phyloP scores from a whole-genome alignment of 192 early-diverging fungal genomes.

The Fimicolochytrium jonesii region DNA sequence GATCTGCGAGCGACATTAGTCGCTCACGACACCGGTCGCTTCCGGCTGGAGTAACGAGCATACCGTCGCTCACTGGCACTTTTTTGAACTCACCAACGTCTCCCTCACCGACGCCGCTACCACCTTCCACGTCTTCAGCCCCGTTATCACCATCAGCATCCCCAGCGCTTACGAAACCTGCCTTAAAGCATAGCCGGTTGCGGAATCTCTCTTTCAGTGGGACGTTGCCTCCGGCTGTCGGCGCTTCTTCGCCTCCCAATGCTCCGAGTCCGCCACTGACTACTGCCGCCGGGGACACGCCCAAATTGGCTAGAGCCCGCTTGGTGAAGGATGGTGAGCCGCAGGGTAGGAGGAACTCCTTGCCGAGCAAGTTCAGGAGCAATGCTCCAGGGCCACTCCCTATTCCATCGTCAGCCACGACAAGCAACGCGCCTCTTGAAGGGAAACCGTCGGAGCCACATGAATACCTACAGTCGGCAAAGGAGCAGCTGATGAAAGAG shows the following conservation, averaged over 20 bases:
- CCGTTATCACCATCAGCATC: neutral
- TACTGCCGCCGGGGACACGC: conserved; percentile 18
- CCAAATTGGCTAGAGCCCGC: conserved; percentile 5
- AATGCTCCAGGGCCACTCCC: too few species aligned
- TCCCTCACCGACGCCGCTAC: neutral
- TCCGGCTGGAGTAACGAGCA: conserved; percentile 30
- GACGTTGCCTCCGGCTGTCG: conserved; percentile 2
- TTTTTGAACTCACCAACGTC: conserved; percentile 1
- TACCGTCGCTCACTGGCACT: conserved; percentile 19
- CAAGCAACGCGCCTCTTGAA: neutral
- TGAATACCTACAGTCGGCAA: conserved; percentile 30
- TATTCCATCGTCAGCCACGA: conserved; percentile 1
- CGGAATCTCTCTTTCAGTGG: conserved; percentile 6
- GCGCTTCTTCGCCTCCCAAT: neutral
- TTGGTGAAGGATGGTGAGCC: conserved; percentile 3
- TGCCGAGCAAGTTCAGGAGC: conserved; percentile 38
- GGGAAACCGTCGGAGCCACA: conserved; percentile 4
- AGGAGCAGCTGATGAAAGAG: conserved; percentile 19
- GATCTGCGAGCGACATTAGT: conserved; percentile 19
- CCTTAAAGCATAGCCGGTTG: neutral
- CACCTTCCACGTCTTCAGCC: neutral
- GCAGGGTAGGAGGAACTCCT: conserved; percentile 32
- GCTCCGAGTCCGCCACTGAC: conserved; percentile 7
- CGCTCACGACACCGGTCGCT: conserved; percentile 37
- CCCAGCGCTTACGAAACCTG: neutral